Evolutionary conservation across 495 filamentous ascomycete species (phyloP), one percentile per base, ranked within the genome.

Genomic region (Hypoxylon lienhwacheense): DNA sequence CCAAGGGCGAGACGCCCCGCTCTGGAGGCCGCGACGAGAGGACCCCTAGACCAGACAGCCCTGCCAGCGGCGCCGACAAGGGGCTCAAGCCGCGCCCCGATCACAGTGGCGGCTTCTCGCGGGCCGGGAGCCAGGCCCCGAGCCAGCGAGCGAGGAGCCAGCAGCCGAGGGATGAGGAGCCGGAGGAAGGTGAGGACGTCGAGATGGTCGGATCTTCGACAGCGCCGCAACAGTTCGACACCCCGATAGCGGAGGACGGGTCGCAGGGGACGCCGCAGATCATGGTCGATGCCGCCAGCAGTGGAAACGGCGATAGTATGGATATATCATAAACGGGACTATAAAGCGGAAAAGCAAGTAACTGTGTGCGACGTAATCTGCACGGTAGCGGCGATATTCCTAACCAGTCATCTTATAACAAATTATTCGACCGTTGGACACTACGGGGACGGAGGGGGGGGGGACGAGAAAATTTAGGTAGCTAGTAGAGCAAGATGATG

Each of bases 171-270:
- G 78, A 82, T 41, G 72, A 72, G 11, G 74, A 77, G 12, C 80
- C 80, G 71, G 81, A 82, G 40, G 85, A 86, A 59, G 83, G 84
- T 28, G 87, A 87, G 32, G 87, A 91, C 63, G 76, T 84, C 22
- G 79, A 84, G 55, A 73, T 77, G 73, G 59, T 28, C 7, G 67
- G 73, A 53, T 47, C 40, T 11, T 56, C 33, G 71, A 77, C 40
- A 66, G 48, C 57, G 14, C 81, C 65, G 70, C 79, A 52, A 10
- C 44, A 57, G 53, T 63, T 17, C 6, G 61, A 67, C 58, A 72
- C 70, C 3, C 78, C 77, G 8, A 69, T 70, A 66, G 64, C 62
- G 8, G 69, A 73, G 57, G 26, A 72, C 71, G 76, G 35, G 66
- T 59, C 62, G 10, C 81, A 66, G 71, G 78, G 53, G 73, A 71